Evolutionary conservation across 148 eudicot genomes (phyloP), one percentile per base, ranked within the genome.

Genomic region (Cornus controversa): DNA sequence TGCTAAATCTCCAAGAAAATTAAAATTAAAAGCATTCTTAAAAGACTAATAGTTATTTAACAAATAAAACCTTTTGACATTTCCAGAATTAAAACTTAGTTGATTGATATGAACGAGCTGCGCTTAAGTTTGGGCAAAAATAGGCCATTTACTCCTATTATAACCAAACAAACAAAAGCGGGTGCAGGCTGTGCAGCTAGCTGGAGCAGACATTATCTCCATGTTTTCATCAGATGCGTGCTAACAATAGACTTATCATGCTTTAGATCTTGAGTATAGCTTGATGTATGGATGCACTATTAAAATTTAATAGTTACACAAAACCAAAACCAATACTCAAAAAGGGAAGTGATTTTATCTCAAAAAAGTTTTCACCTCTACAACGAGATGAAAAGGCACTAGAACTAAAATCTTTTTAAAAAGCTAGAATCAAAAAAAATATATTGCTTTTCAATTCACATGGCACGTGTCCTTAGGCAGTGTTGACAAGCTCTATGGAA

Each of bases 371-470:
- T 69, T 13, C 15, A 40, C 40, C 5, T 42, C 42, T 18, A 63
- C 15, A 53, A 76, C 36, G 72, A 50, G 31, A 37, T 18, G 37
- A 45, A 15, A 69, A 26, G 42, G 22, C 37, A 70, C 13, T 29
- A 79, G 67, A 67, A 26, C 67, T 67, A 58, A 69, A 31, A 54
- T 57, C 29, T n/a, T 14, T 60, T n/a, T 10, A 60, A 20, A 60
- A 60, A 60, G 2, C 1, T 22, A 60, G 64, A 60, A 60, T 0
- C 24, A 60, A 60, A 50, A n/a, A 14, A 68, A 69, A 74, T 36
- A 68, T 8, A 2, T 24, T 70, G 20, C 63, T n/a, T n/a, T 29
- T 27, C 24, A 58, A 40, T 40, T 75, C 54, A 63, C 34, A 31
- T 57, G 8, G 23, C 3, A 5, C 16, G 45, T 79, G 45, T 79